Evolutionary conservation across 805 yeast species (phyloP), one percentile per base, ranked within the genome.

Genomic region (Ascoidea asiatica): DNA sequence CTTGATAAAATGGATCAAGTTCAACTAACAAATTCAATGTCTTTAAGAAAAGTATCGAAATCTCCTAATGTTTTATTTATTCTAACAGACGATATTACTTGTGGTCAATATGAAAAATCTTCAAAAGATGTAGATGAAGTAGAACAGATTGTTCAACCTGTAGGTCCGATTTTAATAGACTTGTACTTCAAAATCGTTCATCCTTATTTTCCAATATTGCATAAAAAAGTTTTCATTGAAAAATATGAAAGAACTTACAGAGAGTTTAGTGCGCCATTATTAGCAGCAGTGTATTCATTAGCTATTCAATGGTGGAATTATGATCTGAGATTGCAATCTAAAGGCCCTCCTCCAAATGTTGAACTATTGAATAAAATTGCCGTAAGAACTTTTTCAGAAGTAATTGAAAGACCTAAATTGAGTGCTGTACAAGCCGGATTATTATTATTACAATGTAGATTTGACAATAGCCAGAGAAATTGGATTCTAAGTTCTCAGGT

Each of bases 241-340:
- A 90, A 90, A 58, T 90, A 89, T 58, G 67, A 89, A 1, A 67
- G 97, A 45, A 87, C 97, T 1, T 94, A 87, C 58, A 72, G 95
- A 41, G 97, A 90, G 60, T 78, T 90, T 53, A 79, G 92, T 44
- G 95, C 97, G 0, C 95, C 97, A 0, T 62, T 90, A 42, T 64
- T 90, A 41, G 97, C 97, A 0, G 84, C 95, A 0, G 95, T 90
- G 1, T 90, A 90, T 57, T 77, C 84, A 7, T 64, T 89, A 46
- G 95, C 97, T 0, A 72, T 85, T 39, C 90, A 86, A 57, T 87
- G 95, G 94, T 89, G 97, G 97, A 90, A 85, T 52, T 80, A 79
- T 58, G 89, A 80, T 54, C 33, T 7, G 33, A 23, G 33, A 23
- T 62, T 59, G 22, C 69, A 65, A 45, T 83, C 94, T 1, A 79